Conservation (phyloP, 345 rosid species). For the Brassica juncea region DNA sequence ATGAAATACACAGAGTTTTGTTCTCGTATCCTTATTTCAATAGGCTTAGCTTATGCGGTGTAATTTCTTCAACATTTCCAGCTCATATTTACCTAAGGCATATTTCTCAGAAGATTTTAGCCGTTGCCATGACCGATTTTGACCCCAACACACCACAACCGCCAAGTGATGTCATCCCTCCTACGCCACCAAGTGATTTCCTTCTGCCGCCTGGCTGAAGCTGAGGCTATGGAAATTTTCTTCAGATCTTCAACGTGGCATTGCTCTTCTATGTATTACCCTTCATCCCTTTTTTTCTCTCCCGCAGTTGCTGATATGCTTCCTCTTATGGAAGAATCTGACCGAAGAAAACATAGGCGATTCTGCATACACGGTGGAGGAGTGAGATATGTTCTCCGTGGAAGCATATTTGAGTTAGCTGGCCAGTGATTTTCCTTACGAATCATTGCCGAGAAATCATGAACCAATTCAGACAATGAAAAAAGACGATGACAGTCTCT, state of each 20-base stretch:
- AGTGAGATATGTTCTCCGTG: background rate
- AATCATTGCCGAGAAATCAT: too few species aligned
- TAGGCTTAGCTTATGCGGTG: too few species aligned
- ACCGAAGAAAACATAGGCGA: background rate
- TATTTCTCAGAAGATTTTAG: too few species aligned
- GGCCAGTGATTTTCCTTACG: background rate
- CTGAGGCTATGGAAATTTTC: background rate
- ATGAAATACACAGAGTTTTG: too few species aligned
- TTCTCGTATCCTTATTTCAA: too few species aligned
- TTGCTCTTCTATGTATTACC: background rate
- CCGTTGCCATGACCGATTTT: too few species aligned
- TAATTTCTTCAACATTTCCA: too few species aligned
- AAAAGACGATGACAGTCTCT: too few species aligned
- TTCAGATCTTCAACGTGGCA: background rate
- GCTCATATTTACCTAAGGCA: too few species aligned
- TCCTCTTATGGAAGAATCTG: background rate
- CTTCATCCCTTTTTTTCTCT: background rate
- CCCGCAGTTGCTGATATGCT: background rate
- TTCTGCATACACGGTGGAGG: background rate
- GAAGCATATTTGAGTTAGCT: background rate
- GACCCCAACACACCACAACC: too few species aligned
- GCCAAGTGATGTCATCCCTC: background rate
- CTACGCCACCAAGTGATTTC: background rate
- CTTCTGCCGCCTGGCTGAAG: background rate
- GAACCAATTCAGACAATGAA: too few species aligned